Evolutionary conservation across 2,329 filamentous ascomycete genomes (phyloP), one percentile per base, ranked within the genome.

Genomic region (Verticillium nonalfalfae): DNA sequence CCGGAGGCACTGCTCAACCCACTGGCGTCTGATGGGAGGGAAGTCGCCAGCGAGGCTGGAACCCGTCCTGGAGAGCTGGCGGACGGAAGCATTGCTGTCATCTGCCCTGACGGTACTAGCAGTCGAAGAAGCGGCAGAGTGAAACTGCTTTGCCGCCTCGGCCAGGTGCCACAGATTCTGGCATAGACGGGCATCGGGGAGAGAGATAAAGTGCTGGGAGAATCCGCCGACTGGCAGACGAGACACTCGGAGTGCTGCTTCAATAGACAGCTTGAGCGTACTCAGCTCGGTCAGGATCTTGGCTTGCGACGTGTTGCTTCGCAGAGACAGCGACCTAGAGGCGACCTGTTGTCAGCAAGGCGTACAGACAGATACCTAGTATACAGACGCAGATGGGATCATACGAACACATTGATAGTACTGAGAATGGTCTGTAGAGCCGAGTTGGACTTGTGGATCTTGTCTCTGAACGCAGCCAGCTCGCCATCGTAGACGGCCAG

Each of bases 391-490:
- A 14, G 4, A 15, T n/a, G 15, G 31, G 7, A 18, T 5, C 18
- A 5, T 18, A 38, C 64, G 60, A 56, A 67, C 62, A 71, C 64
- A 10, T 61, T 66, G 56, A 71, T 68, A 6, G 68, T 65, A 33
- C 67, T 66, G 2, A 70, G 60, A 54, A 70, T 68, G 2, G 68
- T 71, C 58, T 71, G 69, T 40, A 71, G 59, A 2, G 68, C 68
- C 52, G 64, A 67, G 21, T 70, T 71, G 13, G 66, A 50, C 59
- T 70, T 67, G 56, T 68, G 65, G 36, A 71, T 66, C 57, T 66
- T 68, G 61, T 71, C 70, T 11, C 65, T 63, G 56, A 67, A 66
- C 0, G 62, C 61, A 11, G 60, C 56, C 9, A 71, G 57, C 1
- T 67, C 66, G 36, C 40, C 52, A 26, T 65, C 63, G 40, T 67